These are phyloP conservation scores for Senna tora DNA, from an alignment of 306 rosid species.

Conservation along the genomic window DNA sequence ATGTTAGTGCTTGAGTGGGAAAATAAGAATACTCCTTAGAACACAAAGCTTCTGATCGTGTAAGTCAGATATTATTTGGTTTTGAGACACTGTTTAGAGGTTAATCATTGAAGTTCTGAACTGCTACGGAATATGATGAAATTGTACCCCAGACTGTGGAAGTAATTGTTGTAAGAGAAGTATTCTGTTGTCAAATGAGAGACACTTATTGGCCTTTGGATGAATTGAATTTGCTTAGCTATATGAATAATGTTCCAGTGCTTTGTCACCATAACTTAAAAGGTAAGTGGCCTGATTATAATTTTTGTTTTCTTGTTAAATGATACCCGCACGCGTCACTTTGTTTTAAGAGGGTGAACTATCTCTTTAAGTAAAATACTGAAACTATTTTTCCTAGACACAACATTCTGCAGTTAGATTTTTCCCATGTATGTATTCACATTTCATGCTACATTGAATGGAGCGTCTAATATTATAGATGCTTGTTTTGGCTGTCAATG, in stretches of 20 bases:
- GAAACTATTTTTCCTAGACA: slow-evolving; percentile 26
- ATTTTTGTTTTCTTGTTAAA: slow-evolving; percentile 16
- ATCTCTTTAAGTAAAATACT: slow-evolving; percentile 1
- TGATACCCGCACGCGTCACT: too few relatives aligned
- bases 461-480: slow-evolving; percentile 12
- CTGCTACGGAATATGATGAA: slow-evolving; percentile 38
- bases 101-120: slow-evolving; percentile 41
- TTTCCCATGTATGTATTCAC: not conserved
- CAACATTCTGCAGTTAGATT: slow-evolving; percentile 11
- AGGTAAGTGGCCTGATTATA: slow-evolving; percentile 60
- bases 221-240: slow-evolving; percentile 51
- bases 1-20: slow-evolving; percentile 36
- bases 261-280: slow-evolving; percentile 46
- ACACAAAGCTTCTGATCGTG: slow-evolving; percentile 35
- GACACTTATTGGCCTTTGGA: slow-evolving; percentile 38
- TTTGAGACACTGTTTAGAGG: slow-evolving; percentile 37
- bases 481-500: slow-evolving; percentile 8
- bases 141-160: slow-evolving; percentile 49
- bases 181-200: slow-evolving; percentile 46
- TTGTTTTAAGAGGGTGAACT: too few relatives aligned
- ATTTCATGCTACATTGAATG: slow-evolving; percentile 16
- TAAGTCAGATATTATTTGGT: slow-evolving; percentile 40
- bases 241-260: slow-evolving; percentile 53
- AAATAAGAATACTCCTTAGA: slow-evolving; percentile 24
- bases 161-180: slow-evolving; percentile 45